Conservation (phyloP, 257 asterid species). For the Capsicum pubescens region DNA sequence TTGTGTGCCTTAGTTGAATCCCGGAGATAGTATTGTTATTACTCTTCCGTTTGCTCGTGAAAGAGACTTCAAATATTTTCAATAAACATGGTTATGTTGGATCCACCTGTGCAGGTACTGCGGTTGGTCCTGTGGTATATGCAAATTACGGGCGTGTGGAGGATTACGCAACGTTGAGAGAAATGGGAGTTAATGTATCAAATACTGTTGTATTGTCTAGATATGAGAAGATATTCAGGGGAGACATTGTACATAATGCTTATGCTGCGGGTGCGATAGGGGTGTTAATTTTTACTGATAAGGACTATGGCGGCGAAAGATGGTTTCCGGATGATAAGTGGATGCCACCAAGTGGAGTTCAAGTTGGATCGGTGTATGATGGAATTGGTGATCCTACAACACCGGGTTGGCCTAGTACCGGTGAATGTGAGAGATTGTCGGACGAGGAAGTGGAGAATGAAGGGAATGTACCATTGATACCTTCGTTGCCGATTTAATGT, state of each 20-base stretch:
- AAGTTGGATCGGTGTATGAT: conserved; percentile 68
- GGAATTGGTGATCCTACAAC: conserved; percentile 88
- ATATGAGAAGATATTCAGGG: conserved; percentile 78
- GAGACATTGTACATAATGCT: conserved; percentile 78
- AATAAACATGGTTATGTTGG: too few relatives aligned
- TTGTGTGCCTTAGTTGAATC: background rate
- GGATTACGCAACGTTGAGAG: conserved; percentile 52
- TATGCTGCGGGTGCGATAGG: conserved; percentile 69
- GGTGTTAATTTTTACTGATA: conserved; percentile 70
- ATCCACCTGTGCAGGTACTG: conserved; percentile 40
- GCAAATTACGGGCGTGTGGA: conserved; percentile 78
- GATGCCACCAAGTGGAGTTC: conserved; percentile 97
- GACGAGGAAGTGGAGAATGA: conserved; percentile 59
- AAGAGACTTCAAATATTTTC: too few relatives aligned
- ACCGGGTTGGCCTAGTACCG: conserved; percentile 91
- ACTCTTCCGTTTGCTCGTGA: background rate
- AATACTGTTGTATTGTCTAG: conserved; percentile 70
- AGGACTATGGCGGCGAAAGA: conserved; percentile 75
- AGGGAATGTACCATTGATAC: conserved; percentile 77
- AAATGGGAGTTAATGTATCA: conserved; percentile 66
- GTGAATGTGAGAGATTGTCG: conserved; percentile 75
- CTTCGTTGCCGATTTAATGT: conserved; percentile 83
- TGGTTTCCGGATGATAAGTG: conserved; percentile 87
- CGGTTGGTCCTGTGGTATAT: conserved; percentile 62
- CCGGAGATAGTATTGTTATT: background rate